These are phyloP conservation scores for Oldenlandia corymbosa DNA, from an alignment of 257 asterid species.

Conservation along the genomic window DNA sequence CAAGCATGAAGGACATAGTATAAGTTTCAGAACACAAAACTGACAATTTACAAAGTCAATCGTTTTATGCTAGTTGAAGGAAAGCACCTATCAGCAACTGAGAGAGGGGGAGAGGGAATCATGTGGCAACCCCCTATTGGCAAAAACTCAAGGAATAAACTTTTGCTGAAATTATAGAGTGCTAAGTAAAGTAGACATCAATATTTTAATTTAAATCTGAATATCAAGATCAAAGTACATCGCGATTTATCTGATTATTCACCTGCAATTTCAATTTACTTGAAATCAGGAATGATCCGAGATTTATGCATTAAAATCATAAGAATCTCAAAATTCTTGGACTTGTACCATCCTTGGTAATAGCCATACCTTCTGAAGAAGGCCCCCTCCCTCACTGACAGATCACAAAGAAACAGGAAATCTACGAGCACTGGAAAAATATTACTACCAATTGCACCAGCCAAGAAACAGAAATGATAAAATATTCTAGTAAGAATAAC, in stretches of 20 bases:
- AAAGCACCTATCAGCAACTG: background rate
- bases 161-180: background rate
- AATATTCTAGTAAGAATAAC: background rate
- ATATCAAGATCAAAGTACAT: background rate
- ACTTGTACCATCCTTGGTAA: background rate
- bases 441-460: background rate
- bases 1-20: constrained; percentile 3
- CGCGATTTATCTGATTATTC: background rate
- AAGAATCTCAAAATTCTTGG: background rate
- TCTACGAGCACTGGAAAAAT: too few species aligned
- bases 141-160: background rate
- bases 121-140: background rate
- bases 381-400: background rate
- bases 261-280: background rate
- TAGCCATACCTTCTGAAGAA: background rate
- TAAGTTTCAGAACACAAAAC: background rate
- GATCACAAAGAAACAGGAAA: background rate
- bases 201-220: background rate
- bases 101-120: background rate
- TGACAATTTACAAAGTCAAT: background rate
- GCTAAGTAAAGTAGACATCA: background rate
- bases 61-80: background rate
- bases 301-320: background rate
- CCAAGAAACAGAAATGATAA: background rate
- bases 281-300: background rate